Percentiles rank a stretch among this genome's conserved stretches.
These are phyloP conservation scores for Phycomyces blakesleeanus DNA, from an alignment of 192 early-diverging fungal species.

Conservation along the genomic window DNA sequence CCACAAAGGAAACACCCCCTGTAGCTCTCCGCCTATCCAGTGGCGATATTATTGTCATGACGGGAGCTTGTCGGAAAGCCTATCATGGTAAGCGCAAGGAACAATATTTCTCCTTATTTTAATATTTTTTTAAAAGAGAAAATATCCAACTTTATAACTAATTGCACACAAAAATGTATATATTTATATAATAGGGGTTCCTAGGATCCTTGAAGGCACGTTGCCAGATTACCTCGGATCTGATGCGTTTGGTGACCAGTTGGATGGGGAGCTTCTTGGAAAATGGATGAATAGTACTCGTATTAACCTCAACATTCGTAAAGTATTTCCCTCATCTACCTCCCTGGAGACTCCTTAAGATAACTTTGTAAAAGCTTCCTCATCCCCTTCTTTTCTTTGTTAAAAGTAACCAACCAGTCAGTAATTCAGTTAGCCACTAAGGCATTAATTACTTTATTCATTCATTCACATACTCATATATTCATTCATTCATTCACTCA, in stretches of 20 bases:
- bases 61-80: slow-evolving; percentile 65
- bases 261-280: slow-evolving; percentile 62
- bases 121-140: no score
- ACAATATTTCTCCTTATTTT: no score
- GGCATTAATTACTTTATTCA: no score
- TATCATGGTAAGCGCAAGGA: slow-evolving; percentile 80
- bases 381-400: no score
- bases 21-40: slow-evolving; percentile 69
- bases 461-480: no score
- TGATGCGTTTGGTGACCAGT: slow-evolving; percentile 1
- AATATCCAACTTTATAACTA: no score
- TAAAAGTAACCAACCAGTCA: no score
- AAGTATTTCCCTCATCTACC: slow-evolving; percentile 46
- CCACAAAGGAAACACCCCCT: slow-evolving; percentile 62
- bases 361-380: no score
- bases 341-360: background rate
- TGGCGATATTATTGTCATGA: slow-evolving; percentile 91
- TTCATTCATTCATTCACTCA: no score
- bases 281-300: slow-evolving; percentile 66
- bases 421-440: no score
- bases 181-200: slow-evolving; percentile 17
- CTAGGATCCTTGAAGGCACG: slow-evolving; percentile 22
- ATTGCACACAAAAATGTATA: background rate
- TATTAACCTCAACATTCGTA: slow-evolving; percentile 91
- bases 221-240: slow-evolving; percentile 12